A percentile compares a stretch with the other conserved stretches of the same genome.
phyloP scores from a whole-genome alignment of 208 protist genomes.

The Trypanosoma vivax region DNA sequence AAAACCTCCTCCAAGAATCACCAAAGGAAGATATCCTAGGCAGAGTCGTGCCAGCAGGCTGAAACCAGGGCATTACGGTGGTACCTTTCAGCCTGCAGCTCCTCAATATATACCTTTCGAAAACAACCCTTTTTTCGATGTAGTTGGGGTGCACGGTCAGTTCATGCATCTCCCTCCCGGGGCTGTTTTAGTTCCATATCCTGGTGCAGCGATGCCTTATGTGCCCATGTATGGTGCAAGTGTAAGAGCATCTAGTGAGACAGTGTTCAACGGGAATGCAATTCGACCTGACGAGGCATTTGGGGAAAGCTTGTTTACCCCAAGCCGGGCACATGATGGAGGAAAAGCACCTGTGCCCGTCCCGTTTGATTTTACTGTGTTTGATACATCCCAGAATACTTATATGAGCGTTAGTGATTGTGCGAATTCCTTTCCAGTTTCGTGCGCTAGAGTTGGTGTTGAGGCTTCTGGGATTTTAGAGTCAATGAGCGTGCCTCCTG shows the following conservation, averaged over 20 bases:
- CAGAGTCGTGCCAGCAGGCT: neutral
- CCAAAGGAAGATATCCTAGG: slow-evolving; percentile 3
- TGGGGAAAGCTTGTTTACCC: neutral
- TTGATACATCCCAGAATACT: no score
- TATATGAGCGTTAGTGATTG: no score
- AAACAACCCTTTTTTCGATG: neutral
- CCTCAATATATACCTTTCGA: neutral
- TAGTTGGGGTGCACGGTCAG: neutral
- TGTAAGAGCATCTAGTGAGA: neutral
- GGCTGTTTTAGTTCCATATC: slow-evolving; percentile 1
- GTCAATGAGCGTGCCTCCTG: no score
- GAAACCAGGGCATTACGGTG: neutral
- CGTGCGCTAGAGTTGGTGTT: no score
- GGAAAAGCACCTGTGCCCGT: neutral
- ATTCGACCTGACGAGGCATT: neutral
- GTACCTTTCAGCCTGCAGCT: neutral
- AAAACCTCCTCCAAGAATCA: slow-evolving; percentile 15
- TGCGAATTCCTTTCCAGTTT: no score
- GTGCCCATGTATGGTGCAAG: neutral
- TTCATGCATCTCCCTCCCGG: neutral
- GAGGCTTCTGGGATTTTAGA: no score
- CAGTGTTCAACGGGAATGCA: neutral
- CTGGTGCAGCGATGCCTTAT: neutral
- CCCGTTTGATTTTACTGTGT: neutral
- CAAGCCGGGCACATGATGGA: neutral